These are phyloP conservation scores for Fusarium buharicum DNA, from an alignment of 2,329 filamentous ascomycete genomes.

Conservation along the genomic window DNA sequence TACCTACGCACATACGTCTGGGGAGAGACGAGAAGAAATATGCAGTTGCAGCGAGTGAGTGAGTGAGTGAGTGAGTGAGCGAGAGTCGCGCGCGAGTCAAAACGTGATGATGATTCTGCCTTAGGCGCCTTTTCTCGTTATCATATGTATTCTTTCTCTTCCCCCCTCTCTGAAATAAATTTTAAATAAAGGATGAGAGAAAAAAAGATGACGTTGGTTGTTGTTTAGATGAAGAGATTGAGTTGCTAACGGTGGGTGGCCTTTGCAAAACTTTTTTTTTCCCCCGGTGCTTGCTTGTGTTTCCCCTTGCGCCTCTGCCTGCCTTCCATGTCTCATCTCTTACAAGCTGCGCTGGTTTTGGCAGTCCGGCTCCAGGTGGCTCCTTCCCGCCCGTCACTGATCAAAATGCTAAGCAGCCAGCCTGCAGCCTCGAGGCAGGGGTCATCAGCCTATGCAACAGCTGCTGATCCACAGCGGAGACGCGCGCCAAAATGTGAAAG, in stretches of 20 bases:
- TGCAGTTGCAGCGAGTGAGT: conserved; percentile 4
- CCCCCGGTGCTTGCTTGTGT: not conserved
- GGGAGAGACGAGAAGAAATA: conserved; percentile 28
- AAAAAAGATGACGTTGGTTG: conserved; percentile 9
- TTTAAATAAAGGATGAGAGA: not conserved
- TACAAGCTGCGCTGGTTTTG: too few relatives aligned
- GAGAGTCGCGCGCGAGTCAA: not conserved
- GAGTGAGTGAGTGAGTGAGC: not conserved
- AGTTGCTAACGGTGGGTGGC: conserved; percentile 14
- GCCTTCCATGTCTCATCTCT: not conserved
- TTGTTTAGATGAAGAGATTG: conserved; percentile 2
- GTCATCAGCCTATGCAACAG: conserved; percentile 40
- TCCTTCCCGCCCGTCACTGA: conserved; percentile 33
- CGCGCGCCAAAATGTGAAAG: conserved; percentile 35
- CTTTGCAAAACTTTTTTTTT: conserved; percentile 29
- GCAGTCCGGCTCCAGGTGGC: too few relatives aligned
- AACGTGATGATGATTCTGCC: conserved; percentile 4
- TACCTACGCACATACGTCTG: conserved; percentile 26
- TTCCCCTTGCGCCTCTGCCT: conserved; percentile 10
- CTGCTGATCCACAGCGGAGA: conserved; percentile 37
- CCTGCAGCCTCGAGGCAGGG: conserved; percentile 11
- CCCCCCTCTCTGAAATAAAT: not conserved
- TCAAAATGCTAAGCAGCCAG: conserved; percentile 20
- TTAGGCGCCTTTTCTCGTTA: conserved; percentile 2
- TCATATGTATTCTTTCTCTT: not conserved